These are phyloP conservation scores for Acer yangbiense DNA, from an alignment of 345 rosid genomes.

Conservation along the genomic window DNA sequence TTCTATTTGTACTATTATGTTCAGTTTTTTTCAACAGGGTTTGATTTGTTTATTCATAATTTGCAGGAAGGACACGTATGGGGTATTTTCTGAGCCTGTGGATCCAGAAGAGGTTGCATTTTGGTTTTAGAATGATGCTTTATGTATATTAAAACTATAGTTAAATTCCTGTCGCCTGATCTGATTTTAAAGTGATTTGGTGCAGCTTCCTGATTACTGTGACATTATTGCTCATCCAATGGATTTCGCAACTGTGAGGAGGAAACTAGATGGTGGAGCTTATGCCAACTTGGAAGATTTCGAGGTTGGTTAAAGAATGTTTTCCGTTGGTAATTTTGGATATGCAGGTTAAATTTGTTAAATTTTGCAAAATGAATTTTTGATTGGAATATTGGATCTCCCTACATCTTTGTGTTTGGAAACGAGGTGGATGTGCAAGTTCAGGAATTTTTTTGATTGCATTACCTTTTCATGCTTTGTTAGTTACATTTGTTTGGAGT, in stretches of 20 bases:
- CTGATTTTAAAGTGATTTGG: conserved; percentile 20
- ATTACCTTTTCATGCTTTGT: not conserved
- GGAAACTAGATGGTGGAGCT: conserved; percentile 61
- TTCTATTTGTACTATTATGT: conserved; percentile 8
- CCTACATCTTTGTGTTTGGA: not conserved
- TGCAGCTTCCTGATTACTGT: conserved; percentile 95
- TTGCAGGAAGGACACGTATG: conserved; percentile 92
- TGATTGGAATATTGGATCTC: not conserved
- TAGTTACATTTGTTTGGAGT: not conserved
- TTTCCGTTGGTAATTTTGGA: not conserved
- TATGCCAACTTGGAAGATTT: conserved; percentile 81
- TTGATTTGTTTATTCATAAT: conserved; percentile 25
- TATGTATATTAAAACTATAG: not conserved
- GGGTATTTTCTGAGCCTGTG: conserved; percentile 93
- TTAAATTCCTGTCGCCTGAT: conserved; percentile 16
- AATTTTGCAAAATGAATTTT: not conserved
- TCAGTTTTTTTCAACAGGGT: conserved; percentile 24
- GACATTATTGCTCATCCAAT: conserved; percentile 82
- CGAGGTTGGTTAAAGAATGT: conserved; percentile 54
- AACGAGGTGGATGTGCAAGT: not conserved
- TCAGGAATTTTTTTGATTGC: not conserved
- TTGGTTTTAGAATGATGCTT: conserved; percentile 18
- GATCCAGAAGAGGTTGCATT: conserved; percentile 76
- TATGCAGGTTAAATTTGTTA: not conserved
- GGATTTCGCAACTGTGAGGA: conserved; percentile 86